A percentile compares a stretch with the other conserved stretches of the same genome.
Evolutionary conservation across 306 rosid species (phyloP).

Genomic region (Purshia tridentata): DNA sequence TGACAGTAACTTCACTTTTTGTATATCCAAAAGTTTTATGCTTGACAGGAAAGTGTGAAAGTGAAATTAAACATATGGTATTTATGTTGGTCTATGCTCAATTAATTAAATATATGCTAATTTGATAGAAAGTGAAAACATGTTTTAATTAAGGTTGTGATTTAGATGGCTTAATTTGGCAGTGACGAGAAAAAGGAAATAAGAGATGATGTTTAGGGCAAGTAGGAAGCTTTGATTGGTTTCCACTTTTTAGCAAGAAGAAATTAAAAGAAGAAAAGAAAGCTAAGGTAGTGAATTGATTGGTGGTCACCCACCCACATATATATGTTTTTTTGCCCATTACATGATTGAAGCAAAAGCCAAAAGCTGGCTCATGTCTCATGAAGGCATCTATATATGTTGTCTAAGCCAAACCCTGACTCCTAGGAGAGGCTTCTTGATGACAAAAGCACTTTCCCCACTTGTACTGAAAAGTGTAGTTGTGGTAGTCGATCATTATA

Average conservation of each 20-base stretch:
- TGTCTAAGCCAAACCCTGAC: conserved; percentile 11
- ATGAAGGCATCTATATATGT: conserved; percentile 17
- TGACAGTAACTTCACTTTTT: neutral
- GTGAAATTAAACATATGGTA: neutral
- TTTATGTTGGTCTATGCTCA: neutral
- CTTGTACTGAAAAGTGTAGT: neutral
- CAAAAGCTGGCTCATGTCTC: conserved; percentile 20
- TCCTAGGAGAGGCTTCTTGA: conserved; percentile 22
- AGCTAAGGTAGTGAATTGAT: neutral
- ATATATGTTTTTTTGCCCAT: neutral
- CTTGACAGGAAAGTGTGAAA: neutral
- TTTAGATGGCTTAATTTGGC: neutral
- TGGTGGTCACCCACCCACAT: conserved; percentile 16
- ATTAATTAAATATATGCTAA: neutral
- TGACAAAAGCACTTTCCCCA: conserved; percentile 24
- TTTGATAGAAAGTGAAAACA: conserved; percentile 15
- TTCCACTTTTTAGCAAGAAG: conserved; percentile 10
- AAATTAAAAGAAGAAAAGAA: neutral
- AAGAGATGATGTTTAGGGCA: conserved; percentile 9
- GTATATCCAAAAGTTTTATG: neutral
- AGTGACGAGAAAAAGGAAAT: neutral
- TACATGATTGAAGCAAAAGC: neutral
- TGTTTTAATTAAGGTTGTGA: neutral
- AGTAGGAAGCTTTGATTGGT: conserved; percentile 1
- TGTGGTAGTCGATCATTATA: conserved; percentile 11